Conservation (phyloP, 2,329 filamentous ascomycete genomes). For the Esteya vermicola region DNA sequence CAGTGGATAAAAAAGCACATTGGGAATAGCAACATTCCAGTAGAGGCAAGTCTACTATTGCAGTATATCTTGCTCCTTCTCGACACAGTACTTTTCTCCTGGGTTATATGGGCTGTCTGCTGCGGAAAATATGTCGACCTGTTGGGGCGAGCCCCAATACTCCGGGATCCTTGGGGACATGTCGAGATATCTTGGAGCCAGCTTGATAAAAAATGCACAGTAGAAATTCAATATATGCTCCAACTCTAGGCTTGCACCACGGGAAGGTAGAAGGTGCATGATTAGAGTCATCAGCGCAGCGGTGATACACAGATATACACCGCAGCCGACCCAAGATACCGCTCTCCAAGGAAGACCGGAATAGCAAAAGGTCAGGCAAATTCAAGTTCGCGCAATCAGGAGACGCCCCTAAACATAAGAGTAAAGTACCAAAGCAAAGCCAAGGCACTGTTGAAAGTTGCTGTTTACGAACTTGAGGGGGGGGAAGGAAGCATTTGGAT, state of each 20-base stretch:
- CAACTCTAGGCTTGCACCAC: constrained; percentile 66
- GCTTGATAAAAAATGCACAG: constrained; percentile 43
- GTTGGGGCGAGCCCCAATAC: constrained; percentile 31
- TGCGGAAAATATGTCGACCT: constrained; percentile 39
- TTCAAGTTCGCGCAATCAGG: constrained; percentile 81
- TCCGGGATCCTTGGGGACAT: constrained; percentile 38
- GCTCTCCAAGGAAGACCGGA: constrained; percentile 60
- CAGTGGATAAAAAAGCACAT: constrained; percentile 33
- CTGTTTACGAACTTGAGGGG: constrained; percentile 17
- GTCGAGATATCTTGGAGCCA: constrained; percentile 40
- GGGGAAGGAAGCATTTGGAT: constrained; percentile 30
- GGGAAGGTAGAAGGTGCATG: constrained; percentile 47
- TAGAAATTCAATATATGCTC: constrained; percentile 57
- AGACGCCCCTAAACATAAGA: constrained; percentile 77
- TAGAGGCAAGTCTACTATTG: constrained; percentile 25
- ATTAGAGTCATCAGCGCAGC: constrained; percentile 65
- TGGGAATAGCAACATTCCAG: constrained; percentile 49
- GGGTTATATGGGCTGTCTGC: constrained; percentile 44
- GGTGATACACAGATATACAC: constrained; percentile 44
- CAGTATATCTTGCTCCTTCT: constrained; percentile 34
- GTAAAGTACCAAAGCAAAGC: constrained; percentile 70
- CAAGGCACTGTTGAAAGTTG: constrained; percentile 42
- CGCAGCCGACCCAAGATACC: constrained; percentile 79
- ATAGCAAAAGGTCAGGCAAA: constrained; percentile 77
- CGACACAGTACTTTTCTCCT: constrained; percentile 37